Conservation (phyloP, 768 basidiomycete species). For the Tricholoma bakamatsutake region DNA sequence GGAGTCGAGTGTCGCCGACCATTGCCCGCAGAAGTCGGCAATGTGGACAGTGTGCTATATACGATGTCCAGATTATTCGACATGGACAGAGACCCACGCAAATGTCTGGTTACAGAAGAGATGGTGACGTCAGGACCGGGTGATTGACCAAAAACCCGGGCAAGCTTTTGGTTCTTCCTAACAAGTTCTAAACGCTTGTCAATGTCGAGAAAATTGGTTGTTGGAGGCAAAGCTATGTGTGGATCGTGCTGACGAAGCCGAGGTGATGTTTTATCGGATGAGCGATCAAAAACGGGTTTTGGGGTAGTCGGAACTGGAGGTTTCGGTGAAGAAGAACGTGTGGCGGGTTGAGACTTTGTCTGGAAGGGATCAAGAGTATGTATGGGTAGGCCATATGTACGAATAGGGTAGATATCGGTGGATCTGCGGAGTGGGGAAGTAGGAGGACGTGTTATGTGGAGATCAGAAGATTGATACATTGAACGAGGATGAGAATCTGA, state of each 20-base stretch:
- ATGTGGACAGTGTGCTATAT: conserved; percentile 17
- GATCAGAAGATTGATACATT: conserved; percentile 23
- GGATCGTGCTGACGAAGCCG: conserved; percentile 7
- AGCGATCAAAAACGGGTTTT: conserved; percentile 40
- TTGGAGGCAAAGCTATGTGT: conserved; percentile 40
- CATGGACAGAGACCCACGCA: conserved; percentile 17
- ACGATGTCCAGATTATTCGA: conserved; percentile 13
- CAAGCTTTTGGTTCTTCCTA: conserved; percentile 68
- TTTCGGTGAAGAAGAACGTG: conserved; percentile 27
- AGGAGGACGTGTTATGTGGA: neutral
- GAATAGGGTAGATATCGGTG: conserved; percentile 1
- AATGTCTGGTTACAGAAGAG: conserved; percentile 1
- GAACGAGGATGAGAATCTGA: conserved; percentile 20
- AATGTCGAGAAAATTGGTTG: conserved; percentile 60
- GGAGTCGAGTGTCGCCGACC: conserved; percentile 53
- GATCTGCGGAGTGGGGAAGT: neutral
- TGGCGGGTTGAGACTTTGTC: conserved; percentile 21
- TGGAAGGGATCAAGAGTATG: conserved; percentile 7
- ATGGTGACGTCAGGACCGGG: conserved; percentile 40
- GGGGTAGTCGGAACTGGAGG: conserved; percentile 41
- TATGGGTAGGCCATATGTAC: too few relatives aligned
- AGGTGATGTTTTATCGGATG: conserved; percentile 16
- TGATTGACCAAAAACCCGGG: conserved; percentile 72
- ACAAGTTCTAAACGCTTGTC: conserved; percentile 69
- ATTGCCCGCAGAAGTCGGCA: conserved; percentile 29